Evolutionary conservation across 768 basidiomycete species (phyloP).

Genomic region (Russula foetens): DNA sequence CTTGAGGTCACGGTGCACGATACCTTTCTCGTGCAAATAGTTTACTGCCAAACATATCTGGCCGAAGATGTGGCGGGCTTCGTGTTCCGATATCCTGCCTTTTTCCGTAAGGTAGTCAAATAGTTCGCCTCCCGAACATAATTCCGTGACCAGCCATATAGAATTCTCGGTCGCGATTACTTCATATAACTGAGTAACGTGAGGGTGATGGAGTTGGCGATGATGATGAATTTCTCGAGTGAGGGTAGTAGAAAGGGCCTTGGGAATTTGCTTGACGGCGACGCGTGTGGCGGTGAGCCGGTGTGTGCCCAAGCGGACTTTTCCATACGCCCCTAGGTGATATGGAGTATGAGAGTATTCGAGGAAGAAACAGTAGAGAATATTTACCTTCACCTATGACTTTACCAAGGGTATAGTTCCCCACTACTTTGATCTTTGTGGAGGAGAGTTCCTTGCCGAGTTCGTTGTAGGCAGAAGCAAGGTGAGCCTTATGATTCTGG

Average conservation of each 20-base stretch:
- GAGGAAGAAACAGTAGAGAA: not conserved
- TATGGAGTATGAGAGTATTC: not conserved
- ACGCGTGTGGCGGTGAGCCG: slow-evolving; percentile 86
- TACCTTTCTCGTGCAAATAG: slow-evolving; percentile 85
- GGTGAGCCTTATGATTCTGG: slow-evolving; percentile 75
- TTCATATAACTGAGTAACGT: slow-evolving; percentile 94
- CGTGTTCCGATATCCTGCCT: slow-evolving; percentile 76
- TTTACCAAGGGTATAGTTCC: slow-evolving; percentile 90
- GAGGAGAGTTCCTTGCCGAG: slow-evolving; percentile 94
- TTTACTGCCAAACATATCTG: slow-evolving; percentile 90
- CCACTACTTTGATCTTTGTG: slow-evolving; percentile 81
- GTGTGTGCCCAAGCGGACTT: slow-evolving; percentile 91
- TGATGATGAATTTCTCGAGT: slow-evolving; percentile 99
- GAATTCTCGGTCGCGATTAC: slow-evolving; percentile 93
- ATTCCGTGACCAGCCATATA: slow-evolving; percentile 97
- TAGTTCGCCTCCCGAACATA: slow-evolving; percentile 94
- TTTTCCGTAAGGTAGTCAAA: slow-evolving; percentile 98
- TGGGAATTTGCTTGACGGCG: slow-evolving; percentile 97
- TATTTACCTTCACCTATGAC: slow-evolving; percentile 88
- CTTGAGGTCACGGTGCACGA: slow-evolving; percentile 96
- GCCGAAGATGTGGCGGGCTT: slow-evolving; percentile 86
- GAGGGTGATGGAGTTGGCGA: slow-evolving; percentile 90
- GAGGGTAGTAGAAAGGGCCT: slow-evolving; percentile 81
- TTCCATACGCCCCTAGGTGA: slow-evolving; percentile 80
- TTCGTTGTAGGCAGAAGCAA: slow-evolving; percentile 94